These are phyloP conservation scores for Aspergillus versicolor DNA, from an alignment of 2,329 filamentous ascomycete species.

Conservation along the genomic window DNA sequence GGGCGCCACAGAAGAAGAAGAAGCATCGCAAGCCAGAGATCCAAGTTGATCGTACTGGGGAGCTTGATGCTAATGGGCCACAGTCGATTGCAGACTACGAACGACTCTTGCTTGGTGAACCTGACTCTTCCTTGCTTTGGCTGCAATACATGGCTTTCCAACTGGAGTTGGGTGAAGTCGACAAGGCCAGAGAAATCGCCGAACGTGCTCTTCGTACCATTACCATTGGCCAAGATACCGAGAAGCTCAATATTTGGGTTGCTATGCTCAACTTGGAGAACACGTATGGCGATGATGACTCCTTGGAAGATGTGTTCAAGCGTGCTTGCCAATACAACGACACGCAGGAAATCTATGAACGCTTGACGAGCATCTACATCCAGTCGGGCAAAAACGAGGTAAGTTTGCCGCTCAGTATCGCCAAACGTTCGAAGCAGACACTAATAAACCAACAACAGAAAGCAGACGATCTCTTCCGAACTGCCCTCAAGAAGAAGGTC, in stretches of 20 bases:
- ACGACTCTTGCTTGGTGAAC: constrained; percentile 84
- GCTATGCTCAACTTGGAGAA: constrained; percentile 93
- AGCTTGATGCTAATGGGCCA: constrained; percentile 83
- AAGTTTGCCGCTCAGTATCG: constrained; percentile 39
- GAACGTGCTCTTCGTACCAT: constrained; percentile 90
- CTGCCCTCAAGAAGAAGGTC: constrained; percentile 88
- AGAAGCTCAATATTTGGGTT: constrained; percentile 95
- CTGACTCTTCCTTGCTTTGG: constrained; percentile 92
- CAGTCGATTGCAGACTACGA: constrained; percentile 92
- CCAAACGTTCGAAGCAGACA: not conserved
- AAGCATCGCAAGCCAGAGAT: constrained; percentile 75
- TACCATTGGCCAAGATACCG: constrained; percentile 82
- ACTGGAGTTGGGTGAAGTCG: constrained; percentile 83
- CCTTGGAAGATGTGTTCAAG: constrained; percentile 82
- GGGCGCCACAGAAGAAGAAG: constrained; percentile 62
- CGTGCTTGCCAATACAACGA: constrained; percentile 94
- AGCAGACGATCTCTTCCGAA: constrained; percentile 84
- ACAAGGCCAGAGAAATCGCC: constrained; percentile 83
- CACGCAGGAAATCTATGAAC: constrained; percentile 82
- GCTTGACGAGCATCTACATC: constrained; percentile 91
- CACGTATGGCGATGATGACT: constrained; percentile 79
- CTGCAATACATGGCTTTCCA: constrained; percentile 99
- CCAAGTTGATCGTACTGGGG: constrained; percentile 85
- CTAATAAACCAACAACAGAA: constrained; percentile 56
- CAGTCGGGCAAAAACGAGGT: constrained; percentile 82